phyloP scores from a whole-genome alignment of 257 asterid genomes.

The Nicotiana paniculata region DNA sequence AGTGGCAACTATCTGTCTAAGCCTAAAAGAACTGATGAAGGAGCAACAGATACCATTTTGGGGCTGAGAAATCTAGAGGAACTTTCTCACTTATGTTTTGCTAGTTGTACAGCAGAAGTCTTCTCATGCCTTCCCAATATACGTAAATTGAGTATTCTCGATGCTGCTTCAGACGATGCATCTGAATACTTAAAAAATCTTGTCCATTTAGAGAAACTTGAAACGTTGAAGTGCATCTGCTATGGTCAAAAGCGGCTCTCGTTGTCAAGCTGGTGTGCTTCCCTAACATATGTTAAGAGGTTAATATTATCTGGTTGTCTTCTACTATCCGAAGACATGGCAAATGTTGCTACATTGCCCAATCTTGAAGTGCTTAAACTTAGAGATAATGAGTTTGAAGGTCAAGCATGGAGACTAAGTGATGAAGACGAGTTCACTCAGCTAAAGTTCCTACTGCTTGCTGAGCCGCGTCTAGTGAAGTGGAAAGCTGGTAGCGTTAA shows the following conservation, averaged over 20 bases:
- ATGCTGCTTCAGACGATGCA: neutral
- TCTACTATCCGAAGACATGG: neutral
- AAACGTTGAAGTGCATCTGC: slow-evolving; percentile 14
- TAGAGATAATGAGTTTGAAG: neutral
- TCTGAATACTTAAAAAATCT: slow-evolving; percentile 8
- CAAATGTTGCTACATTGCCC: slow-evolving; percentile 11
- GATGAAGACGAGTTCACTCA: neutral
- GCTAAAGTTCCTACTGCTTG: neutral
- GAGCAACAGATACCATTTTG: neutral
- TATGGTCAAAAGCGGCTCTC: slow-evolving; percentile 3
- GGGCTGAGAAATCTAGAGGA: slow-evolving; percentile 19
- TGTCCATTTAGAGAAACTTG: slow-evolving; percentile 14
- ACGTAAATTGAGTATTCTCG: slow-evolving; percentile 22
- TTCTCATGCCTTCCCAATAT: slow-evolving; percentile 20
- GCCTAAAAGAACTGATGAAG: neutral
- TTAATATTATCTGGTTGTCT: slow-evolving; percentile 4
- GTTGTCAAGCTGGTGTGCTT: slow-evolving; percentile 10
- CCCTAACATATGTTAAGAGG: slow-evolving; percentile 17
- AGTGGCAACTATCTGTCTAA: slow-evolving; percentile 13
- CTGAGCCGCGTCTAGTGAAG: neutral
- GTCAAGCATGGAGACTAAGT: neutral
- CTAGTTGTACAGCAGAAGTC: slow-evolving; percentile 13
- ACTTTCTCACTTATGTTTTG: slow-evolving; percentile 16
- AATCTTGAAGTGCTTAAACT: slow-evolving; percentile 11
- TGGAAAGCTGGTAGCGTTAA: slow-evolving; percentile 6